Conservation (phyloP, 2,329 filamentous ascomycete species). For the Pyricularia pennisetigena region DNA sequence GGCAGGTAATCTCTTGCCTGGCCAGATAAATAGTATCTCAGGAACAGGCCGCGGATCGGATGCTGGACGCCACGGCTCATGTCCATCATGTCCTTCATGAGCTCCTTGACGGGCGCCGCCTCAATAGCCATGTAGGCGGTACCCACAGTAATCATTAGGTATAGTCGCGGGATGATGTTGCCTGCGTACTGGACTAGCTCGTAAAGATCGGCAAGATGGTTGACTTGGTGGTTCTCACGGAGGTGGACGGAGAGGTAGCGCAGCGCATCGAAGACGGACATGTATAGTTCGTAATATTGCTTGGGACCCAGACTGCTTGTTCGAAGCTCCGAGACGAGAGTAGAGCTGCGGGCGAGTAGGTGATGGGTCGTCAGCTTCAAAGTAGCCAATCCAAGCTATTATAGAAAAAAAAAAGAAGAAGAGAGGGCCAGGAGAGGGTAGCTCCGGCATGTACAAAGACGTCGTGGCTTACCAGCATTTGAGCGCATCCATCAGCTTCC, state of each 20-base stretch:
- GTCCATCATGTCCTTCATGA: constrained; percentile 99
- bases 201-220: constrained; percentile 96
- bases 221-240: constrained; percentile 93
- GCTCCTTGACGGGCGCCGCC: constrained; percentile 96
- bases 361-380: neutral
- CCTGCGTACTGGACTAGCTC: constrained; percentile 93
- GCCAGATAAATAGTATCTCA: constrained; percentile 92
- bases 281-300: constrained; percentile 99
- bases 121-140: constrained; percentile 99
- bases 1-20: constrained; percentile 88
- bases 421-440: neutral
- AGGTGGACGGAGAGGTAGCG: constrained; percentile 94
- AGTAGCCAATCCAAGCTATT: neutral
- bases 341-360: constrained; percentile 56
- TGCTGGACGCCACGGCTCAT: constrained; percentile 98
- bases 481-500: constrained; percentile 98
- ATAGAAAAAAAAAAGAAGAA: neutral
- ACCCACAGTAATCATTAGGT: constrained; percentile 98
- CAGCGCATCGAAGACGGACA: constrained; percentile 96
- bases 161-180: constrained; percentile 91
- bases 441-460: neutral
- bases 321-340: constrained; percentile 93
- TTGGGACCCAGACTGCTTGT: constrained; percentile 97
- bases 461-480: constrained; percentile 87
- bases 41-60: constrained; percentile 86